Percentiles rank a stretch among this genome's conserved stretches.
Evolutionary conservation across 495 filamentous ascomycete species (phyloP).

Genomic region (Penicillium dipodomyicola): DNA sequence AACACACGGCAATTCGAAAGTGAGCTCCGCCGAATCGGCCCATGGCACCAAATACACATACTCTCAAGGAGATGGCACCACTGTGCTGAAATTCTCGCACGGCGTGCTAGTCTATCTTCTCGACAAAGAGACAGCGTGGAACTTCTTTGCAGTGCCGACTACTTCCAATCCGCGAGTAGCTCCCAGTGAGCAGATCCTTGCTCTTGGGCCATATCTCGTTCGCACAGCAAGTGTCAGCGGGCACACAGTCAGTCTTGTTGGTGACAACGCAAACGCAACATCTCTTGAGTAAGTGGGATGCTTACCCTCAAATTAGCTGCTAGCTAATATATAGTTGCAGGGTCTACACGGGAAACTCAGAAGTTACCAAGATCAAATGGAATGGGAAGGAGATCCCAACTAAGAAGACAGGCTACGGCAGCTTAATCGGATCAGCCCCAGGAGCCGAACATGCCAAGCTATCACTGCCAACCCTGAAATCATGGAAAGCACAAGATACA

Average conservation of each 20-base stretch:
- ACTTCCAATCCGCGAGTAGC: constrained; percentile 32
- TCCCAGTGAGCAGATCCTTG: constrained; percentile 61
- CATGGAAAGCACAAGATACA: constrained; percentile 64
- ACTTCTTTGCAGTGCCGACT: constrained; percentile 49
- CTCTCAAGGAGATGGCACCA: constrained; percentile 33
- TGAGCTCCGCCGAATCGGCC: constrained; percentile 42
- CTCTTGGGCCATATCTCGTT: constrained; percentile 60
- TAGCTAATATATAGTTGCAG: constrained; percentile 6
- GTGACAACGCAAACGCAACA: constrained; percentile 64
- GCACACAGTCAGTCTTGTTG: constrained; percentile 53
- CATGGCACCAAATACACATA: constrained; percentile 47
- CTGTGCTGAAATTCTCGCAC: constrained; percentile 50
- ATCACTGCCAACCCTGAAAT: constrained; percentile 50
- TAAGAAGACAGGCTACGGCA: constrained; percentile 43
- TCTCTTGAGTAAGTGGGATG: constrained; percentile 48
- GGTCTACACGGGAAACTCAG: constrained; percentile 51
- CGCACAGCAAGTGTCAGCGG: constrained; percentile 52
- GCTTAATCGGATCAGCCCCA: constrained; percentile 46
- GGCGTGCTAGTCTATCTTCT: constrained; percentile 55
- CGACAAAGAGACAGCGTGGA: constrained; percentile 45
- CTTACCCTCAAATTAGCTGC: neutral
- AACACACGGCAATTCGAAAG: constrained; percentile 40
- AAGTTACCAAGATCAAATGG: constrained; percentile 49
- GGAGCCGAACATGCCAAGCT: constrained; percentile 46
- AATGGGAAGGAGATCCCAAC: constrained; percentile 47